phyloP scores from a whole-genome alignment of 148 eudicot species.

The Spergularia bocconei region DNA sequence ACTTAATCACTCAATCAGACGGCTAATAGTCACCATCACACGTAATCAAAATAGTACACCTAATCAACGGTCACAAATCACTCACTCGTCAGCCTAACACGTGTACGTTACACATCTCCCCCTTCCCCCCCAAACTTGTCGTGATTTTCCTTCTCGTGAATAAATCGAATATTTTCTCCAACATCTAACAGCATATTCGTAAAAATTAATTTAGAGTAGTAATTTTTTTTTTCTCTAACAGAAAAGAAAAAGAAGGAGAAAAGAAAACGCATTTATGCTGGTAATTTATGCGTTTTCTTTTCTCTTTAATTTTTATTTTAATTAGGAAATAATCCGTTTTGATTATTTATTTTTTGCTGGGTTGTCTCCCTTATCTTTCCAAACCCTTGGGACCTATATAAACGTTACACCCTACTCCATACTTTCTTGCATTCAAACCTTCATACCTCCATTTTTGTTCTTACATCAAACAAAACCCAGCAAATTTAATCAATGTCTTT shows the following conservation, averaged over 20 bases:
- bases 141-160: slow-evolving; percentile 22
- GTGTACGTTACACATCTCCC: slow-evolving; percentile 32
- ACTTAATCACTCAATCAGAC: too few species aligned
- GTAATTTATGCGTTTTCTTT: neutral
- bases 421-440: slow-evolving; percentile 18
- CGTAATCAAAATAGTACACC: neutral
- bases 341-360: neutral
- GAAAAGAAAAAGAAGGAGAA: neutral
- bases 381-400: slow-evolving; percentile 39
- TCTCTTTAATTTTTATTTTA: neutral
- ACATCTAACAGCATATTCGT: neutral
- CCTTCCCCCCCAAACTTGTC: neutral
- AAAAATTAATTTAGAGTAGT: neutral
- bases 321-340: neutral
- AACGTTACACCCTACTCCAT: slow-evolving; percentile 8
- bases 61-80: slow-evolving; percentile 4
- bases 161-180: neutral
- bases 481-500: neutral
- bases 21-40: too few species aligned
- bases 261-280: neutral
- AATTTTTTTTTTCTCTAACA: neutral
- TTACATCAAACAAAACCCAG: too few species aligned
- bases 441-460: slow-evolving; percentile 19
- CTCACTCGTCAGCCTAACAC: neutral
- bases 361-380: slow-evolving; percentile 22